Evolutionary conservation across 2,329 filamentous ascomycete species (phyloP).

Genomic region (Colletotrichum cuscutae): DNA sequence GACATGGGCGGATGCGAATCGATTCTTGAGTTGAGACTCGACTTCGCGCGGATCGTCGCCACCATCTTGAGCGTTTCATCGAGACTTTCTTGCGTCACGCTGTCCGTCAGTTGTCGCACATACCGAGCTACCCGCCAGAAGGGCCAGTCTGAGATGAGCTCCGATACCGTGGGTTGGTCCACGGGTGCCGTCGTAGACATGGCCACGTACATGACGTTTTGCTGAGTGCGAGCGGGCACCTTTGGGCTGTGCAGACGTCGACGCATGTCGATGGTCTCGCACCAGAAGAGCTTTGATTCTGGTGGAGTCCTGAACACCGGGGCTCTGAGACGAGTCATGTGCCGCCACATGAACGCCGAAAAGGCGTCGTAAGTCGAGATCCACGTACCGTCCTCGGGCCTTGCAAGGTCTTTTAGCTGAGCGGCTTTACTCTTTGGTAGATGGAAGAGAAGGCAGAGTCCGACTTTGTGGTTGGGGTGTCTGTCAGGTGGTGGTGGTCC

Average conservation of each 20-base stretch:
- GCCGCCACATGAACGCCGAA: conserved; percentile 53
- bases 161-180: conserved; percentile 42
- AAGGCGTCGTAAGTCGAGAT: conserved; percentile 59
- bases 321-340: conserved; percentile 46
- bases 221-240: conserved; percentile 45
- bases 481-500: conserved; percentile 41
- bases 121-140: conserved; percentile 48
- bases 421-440: conserved; percentile 54
- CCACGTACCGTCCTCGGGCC: conserved; percentile 48
- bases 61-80: conserved; percentile 43
- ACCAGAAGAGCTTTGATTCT: conserved; percentile 37
- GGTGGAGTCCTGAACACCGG: conserved; percentile 46
- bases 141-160: conserved; percentile 49
- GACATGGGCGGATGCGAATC: conserved; percentile 49
- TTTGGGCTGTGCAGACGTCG: conserved; percentile 40
- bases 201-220: conserved; percentile 46
- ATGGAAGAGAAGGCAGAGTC: conserved; percentile 50
- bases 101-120: conserved; percentile 49
- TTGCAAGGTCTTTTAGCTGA: conserved; percentile 49
- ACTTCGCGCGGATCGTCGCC: conserved; percentile 50
- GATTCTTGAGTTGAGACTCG: conserved; percentile 43
- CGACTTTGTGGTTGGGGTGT: conserved; percentile 42
- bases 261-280: neutral
- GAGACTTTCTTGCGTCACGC: conserved; percentile 46
- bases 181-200: conserved; percentile 41